phyloP scores from a whole-genome alignment of 768 basidiomycete species.

The Termitomyces sp. region DNA sequence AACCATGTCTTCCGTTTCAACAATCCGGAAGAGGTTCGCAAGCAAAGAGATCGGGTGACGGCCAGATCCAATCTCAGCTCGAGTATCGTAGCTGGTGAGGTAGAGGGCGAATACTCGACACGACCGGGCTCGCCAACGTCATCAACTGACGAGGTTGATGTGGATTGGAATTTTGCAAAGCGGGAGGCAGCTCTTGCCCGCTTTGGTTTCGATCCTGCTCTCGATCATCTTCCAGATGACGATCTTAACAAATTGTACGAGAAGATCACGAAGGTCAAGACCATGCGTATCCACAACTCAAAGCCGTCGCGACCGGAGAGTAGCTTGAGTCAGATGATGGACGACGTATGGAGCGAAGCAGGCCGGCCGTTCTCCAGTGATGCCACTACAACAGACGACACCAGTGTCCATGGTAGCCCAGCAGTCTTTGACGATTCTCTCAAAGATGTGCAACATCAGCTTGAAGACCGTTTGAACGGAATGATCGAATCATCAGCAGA shows the following conservation, averaged over 20 bases:
- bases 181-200: slow-evolving; percentile 89
- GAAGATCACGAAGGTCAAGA: slow-evolving; percentile 90
- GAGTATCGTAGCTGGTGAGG: slow-evolving; percentile 60
- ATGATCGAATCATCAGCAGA: slow-evolving; percentile 49
- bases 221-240: slow-evolving; percentile 92
- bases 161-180: slow-evolving; percentile 97
- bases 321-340: slow-evolving; percentile 70
- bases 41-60: slow-evolving; percentile 78
- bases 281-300: slow-evolving; percentile 73
- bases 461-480: slow-evolving; percentile 70
- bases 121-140: slow-evolving; percentile 78
- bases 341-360: slow-evolving; percentile 86
- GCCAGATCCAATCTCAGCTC: slow-evolving; percentile 65
- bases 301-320: slow-evolving; percentile 81
- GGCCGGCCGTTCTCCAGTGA: slow-evolving; percentile 79
- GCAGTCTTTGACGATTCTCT: slow-evolving; percentile 56
- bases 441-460: slow-evolving; percentile 68
- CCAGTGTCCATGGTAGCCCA: slow-evolving; percentile 67
- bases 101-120: slow-evolving; percentile 56
- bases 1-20: slow-evolving; percentile 98
- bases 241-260: slow-evolving; percentile 93
- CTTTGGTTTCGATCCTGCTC: slow-evolving; percentile 80
- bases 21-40: slow-evolving; percentile 92
- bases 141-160: slow-evolving; percentile 65
- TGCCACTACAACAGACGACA: slow-evolving; percentile 74